Percentiles rank a stretch among this genome's conserved stretches.
Conservation (phyloP, 306 rosid genomes). For the Rubus parviflorus region DNA sequence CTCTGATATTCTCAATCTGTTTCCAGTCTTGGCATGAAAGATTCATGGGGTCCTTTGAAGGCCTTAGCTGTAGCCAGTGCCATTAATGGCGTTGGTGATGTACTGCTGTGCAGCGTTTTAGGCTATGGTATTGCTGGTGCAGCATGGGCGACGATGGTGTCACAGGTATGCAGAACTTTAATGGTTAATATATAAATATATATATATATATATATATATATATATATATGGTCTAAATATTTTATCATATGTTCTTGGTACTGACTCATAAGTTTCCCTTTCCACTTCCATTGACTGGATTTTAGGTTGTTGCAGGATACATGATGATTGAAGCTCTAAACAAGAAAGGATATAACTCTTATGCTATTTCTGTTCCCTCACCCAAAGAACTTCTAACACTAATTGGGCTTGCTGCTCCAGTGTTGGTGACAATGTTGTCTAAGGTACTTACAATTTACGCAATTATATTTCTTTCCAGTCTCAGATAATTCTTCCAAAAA, state of each 20-base stretch:
- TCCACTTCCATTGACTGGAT: constrained; percentile 15
- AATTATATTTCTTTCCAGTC: constrained; percentile 16
- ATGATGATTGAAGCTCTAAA: constrained; percentile 84
- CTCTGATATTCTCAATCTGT: constrained; percentile 16
- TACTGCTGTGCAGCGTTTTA: constrained; percentile 54
- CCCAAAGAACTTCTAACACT: constrained; percentile 53
- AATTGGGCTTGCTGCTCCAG: constrained; percentile 77
- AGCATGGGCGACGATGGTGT: constrained; percentile 82
- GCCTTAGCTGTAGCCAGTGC: constrained; percentile 65
- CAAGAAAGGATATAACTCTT: constrained; percentile 69
- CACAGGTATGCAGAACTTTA: constrained; percentile 50
- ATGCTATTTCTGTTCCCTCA: constrained; percentile 65
- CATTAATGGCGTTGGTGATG: constrained; percentile 64
- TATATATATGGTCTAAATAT: not conserved
- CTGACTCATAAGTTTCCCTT: constrained; percentile 8
- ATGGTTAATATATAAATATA: not conserved
- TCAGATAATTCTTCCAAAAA: not conserved
- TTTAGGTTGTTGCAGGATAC: constrained; percentile 79
- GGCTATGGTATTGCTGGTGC: constrained; percentile 79
- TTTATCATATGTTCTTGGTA: constrained; percentile 1
- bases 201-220: constrained; percentile 3
- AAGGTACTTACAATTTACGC: constrained; percentile 57
- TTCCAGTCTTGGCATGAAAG: constrained; percentile 86
- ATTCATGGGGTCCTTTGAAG: constrained; percentile 87
- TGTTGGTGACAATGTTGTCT: constrained; percentile 72